Evolutionary conservation across 2,329 filamentous ascomycete species (phyloP).

Genomic region (Venturia carpophila): DNA sequence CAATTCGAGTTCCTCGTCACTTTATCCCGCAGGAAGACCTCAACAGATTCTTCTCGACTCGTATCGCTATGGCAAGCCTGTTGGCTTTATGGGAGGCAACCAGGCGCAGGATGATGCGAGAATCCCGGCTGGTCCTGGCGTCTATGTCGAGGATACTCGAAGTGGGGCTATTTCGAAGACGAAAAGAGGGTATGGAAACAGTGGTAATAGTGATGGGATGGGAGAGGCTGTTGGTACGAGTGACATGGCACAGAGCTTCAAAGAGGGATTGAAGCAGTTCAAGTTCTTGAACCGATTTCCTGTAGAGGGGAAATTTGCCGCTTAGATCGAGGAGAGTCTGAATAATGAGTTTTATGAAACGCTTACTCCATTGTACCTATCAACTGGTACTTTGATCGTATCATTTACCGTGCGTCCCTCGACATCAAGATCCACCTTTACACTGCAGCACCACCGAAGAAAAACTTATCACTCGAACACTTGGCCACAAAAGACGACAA

Average conservation of each 20-base stretch:
- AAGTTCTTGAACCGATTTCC: conserved; percentile 57
- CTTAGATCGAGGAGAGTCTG: background rate
- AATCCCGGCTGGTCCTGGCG: conserved; percentile 31
- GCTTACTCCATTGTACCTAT: background rate
- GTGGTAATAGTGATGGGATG: background rate
- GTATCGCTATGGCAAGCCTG: conserved; percentile 63
- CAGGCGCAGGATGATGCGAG: conserved; percentile 37
- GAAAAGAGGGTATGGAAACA: conserved; percentile 21
- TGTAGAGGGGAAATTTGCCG: background rate
- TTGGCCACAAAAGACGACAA: too few relatives aligned
- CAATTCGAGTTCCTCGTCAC: conserved; percentile 37
- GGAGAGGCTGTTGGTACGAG: conserved; percentile 17
- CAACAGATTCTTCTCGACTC: conserved; percentile 54
- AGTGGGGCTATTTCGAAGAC: conserved; percentile 20
- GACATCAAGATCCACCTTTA: too few relatives aligned
- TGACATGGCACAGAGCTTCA: conserved; percentile 40
- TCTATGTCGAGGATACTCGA: conserved; percentile 26
- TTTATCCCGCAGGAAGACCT: conserved; percentile 58
- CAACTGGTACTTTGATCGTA: background rate
- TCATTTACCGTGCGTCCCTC: background rate
- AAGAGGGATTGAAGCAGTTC: conserved; percentile 54
- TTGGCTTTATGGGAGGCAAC: conserved; percentile 49
- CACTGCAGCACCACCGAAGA: too few relatives aligned
- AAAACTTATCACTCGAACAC: too few relatives aligned
- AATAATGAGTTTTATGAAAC: too few relatives aligned